Conservation (phyloP, 2,329 filamentous ascomycete genomes). For the Bimuria novae-zelandiae region DNA sequence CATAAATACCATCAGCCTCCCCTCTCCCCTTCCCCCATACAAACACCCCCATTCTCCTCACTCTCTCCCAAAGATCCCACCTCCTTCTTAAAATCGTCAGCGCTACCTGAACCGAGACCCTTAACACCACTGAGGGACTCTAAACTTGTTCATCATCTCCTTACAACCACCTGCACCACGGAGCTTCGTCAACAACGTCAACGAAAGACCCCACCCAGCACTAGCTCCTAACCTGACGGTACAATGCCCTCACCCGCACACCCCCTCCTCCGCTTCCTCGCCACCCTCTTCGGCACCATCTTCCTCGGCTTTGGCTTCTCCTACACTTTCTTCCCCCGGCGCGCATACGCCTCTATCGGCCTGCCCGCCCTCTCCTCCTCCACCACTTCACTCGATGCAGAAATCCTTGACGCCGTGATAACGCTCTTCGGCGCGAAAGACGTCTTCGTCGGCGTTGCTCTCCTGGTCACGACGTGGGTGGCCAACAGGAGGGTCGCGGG, state of each 20-base stretch:
- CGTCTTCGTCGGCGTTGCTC: constrained; percentile 54
- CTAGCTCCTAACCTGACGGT: background rate
- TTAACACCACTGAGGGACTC: no score
- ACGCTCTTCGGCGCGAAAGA: constrained; percentile 56
- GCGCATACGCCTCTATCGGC: constrained; percentile 47
- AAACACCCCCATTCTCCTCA: background rate
- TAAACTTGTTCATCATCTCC: background rate
- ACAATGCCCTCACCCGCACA: constrained; percentile 17
- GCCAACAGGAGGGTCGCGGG: constrained; percentile 50
- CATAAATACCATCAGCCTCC: background rate
- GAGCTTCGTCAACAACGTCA: no score
- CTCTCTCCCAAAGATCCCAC: no score
- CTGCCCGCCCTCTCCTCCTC: constrained; percentile 40
- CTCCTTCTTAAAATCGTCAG: no score
- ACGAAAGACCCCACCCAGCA: background rate
- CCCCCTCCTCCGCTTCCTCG: constrained; percentile 17
- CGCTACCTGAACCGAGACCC: no score
- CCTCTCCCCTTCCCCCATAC: no score
- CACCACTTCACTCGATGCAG: constrained; percentile 34
- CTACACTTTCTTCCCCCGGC: constrained; percentile 44
- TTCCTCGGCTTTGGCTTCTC: constrained; percentile 47
- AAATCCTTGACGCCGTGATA: constrained; percentile 52
- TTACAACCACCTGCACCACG: background rate
- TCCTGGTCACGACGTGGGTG: constrained; percentile 44
- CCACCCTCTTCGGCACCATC: constrained; percentile 32